Base-by-base conservation (phyloP, 2,329 filamentous ascomycete genomes). In the Trichoderma brevicompactum region DNA sequence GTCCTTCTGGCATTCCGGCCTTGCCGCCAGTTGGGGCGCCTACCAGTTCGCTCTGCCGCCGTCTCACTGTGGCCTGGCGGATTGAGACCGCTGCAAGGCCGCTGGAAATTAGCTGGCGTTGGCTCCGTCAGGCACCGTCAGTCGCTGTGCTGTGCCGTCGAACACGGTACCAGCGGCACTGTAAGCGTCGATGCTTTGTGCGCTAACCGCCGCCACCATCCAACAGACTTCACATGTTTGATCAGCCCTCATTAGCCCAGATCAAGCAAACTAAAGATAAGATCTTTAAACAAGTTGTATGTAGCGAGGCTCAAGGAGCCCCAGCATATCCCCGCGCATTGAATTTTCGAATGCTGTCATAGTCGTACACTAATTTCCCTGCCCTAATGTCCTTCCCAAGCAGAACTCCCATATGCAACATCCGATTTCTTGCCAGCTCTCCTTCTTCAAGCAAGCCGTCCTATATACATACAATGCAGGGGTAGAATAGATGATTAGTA, bases 141-240 rank as follows among this genome's bases (percentile, higher is more conserved):
- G 23, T 50, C 44, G 23, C 19, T 49, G 40, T 32, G 23, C 19
- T 41, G n/a, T 12, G 23, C 23, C 23, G 23, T 28, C 15, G n/a
- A 40, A 36, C 52, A 64, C 61, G 41, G 61, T 64, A 64, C 43
- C 43, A 48, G 23, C 52, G 34, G 52, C 61, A 64, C 61, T 64
- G 61, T 60, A 50, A 32, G 44, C 56, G 9, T 32, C 19, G 23
- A 48, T 28, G 17, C 12, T 60, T 60, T 34, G 8, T 49, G 44
- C 56, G 56, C 56, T 60, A 60, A 23, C 19, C 19, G 19, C 56
- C 44, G 34, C 56, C 56, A 38, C 50, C 55, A 19, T 53, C 34
- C 41, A 10, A 40, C 10, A 60, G 44, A n/a, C 17, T 23, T 48
- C 44, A 17, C 6, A 38, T 2, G 7, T 44, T 32, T 28, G 41